Percentiles rank a stretch among this genome's conserved stretches.
Evolutionary conservation across 495 filamentous ascomycete species (phyloP).

Genomic region (Cenococcum geophilum): DNA sequence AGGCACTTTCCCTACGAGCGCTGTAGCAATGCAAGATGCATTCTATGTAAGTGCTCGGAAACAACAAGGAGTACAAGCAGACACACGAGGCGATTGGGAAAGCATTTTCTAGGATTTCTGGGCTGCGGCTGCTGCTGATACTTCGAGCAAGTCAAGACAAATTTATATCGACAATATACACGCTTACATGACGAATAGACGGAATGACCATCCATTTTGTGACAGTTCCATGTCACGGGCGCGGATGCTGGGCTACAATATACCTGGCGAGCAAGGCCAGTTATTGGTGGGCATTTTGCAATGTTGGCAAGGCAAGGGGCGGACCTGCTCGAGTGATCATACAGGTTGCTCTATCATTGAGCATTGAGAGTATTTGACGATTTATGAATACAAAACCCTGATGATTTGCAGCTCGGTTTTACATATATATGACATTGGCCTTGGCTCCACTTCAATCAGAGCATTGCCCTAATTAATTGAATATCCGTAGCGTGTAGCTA

Average conservation of each 20-base stretch:
- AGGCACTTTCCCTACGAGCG: slow-evolving; percentile 28
- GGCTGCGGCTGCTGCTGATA: slow-evolving; percentile 18
- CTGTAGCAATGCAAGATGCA: slow-evolving; percentile 17
- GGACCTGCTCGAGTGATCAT: too few species aligned
- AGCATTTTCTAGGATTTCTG: slow-evolving; percentile 34
- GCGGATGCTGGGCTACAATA: slow-evolving; percentile 16
- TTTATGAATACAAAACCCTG: too few species aligned
- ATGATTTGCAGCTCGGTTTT: too few species aligned
- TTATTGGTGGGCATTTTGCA: slow-evolving; percentile 53
- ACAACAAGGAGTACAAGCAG: slow-evolving; percentile 17
- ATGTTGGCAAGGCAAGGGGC: slow-evolving; percentile 36
- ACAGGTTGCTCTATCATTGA: too few species aligned
- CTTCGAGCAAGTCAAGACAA: slow-evolving; percentile 20
- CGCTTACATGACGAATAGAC: slow-evolving; percentile 45
- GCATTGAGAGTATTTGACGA: too few species aligned
- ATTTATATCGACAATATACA: slow-evolving; percentile 41
- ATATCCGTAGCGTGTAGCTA: too few species aligned
- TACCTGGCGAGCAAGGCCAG: slow-evolving; percentile 44
- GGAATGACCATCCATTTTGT: slow-evolving; percentile 47
- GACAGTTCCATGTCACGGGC: slow-evolving; percentile 36
- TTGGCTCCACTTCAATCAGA: too few species aligned
- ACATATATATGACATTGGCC: too few species aligned
- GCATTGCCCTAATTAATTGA: too few species aligned
- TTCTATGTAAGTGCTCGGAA: slow-evolving; percentile 20
- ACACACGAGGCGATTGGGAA: slow-evolving; percentile 16